Evolutionary conservation across 495 filamentous ascomycete species (phyloP).

Genomic region (Cudoniella acicularis): DNA sequence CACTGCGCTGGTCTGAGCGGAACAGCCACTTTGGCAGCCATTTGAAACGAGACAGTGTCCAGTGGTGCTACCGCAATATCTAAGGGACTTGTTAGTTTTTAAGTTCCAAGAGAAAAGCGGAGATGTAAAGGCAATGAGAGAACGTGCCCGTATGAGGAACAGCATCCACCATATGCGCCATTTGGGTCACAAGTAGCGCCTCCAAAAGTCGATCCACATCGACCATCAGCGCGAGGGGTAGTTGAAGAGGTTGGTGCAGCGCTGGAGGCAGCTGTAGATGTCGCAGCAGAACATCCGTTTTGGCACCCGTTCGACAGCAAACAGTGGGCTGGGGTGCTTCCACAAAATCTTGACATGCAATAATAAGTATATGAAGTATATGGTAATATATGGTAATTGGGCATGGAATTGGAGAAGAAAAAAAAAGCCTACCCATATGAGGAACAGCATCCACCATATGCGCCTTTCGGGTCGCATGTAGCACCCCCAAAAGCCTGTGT

Average conservation of each 20-base stretch:
- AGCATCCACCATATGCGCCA: conserved; percentile 25
- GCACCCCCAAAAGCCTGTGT: conserved; percentile 19
- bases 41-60: conserved; percentile 21
- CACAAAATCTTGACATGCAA: conserved; percentile 17
- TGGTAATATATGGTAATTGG: background rate
- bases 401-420: background rate
- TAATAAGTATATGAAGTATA: background rate
- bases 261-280: conserved; percentile 5
- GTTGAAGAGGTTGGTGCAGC: conserved; percentile 1
- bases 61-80: conserved; percentile 25
- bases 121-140: background rate
- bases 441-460: conserved; percentile 29
- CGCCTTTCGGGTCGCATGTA: conserved; percentile 25
- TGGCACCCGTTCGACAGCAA: conserved; percentile 27
- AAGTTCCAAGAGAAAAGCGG: background rate
- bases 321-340: conserved; percentile 14
- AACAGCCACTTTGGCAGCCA: conserved; percentile 29
- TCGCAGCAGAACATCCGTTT: conserved; percentile 26
- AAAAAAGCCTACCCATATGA: conserved; percentile 22
- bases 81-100: background rate
- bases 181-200: conserved; percentile 23
- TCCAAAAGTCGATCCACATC: conserved; percentile 19
- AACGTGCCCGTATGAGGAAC: conserved; percentile 23
- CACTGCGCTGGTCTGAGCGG: too few species aligned
- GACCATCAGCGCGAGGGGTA: conserved; percentile 20